These are phyloP conservation scores for Penicillium riverlandense DNA, from an alignment of 495 filamentous ascomycete genomes.

Conservation along the genomic window DNA sequence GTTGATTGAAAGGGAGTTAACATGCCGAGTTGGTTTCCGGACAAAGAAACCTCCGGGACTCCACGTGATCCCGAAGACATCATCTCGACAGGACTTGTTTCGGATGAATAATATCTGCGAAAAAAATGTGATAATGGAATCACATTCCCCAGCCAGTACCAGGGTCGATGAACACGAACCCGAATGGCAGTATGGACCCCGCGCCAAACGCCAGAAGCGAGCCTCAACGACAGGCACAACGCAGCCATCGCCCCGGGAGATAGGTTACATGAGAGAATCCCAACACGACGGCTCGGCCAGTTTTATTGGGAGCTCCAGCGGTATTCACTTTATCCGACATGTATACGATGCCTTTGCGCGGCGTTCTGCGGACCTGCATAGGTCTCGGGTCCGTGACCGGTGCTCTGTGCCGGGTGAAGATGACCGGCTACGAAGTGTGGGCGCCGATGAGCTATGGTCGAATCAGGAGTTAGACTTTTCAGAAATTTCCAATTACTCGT, in stretches of 20 bases:
- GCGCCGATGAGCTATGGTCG: conserved; percentile 19
- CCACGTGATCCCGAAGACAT: conserved; percentile 1
- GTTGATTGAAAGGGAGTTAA: background rate
- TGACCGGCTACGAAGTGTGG: conserved; percentile 25
- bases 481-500: conserved; percentile 8
- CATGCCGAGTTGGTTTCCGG: background rate
- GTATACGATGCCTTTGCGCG: conserved; percentile 39
- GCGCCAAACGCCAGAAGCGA: conserved; percentile 25
- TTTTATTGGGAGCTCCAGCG: conserved; percentile 44
- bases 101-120: too few relatives aligned
- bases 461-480: conserved; percentile 18
- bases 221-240: conserved; percentile 12
- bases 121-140: conserved; percentile 6
- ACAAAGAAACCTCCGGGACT: conserved; percentile 4
- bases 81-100: too few relatives aligned
- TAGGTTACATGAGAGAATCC: conserved; percentile 34
- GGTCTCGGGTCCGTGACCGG: conserved; percentile 19
- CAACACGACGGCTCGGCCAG: conserved; percentile 26
- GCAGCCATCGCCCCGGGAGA: conserved; percentile 24
- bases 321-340: conserved; percentile 41
- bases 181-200: conserved; percentile 12
- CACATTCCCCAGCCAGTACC: conserved; percentile 10
- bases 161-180: conserved; percentile 11
- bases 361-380: conserved; percentile 25
- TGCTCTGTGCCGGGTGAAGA: conserved; percentile 41